Percentiles rank a stretch among this genome's conserved stretches.
Conservation (phyloP, 768 basidiomycete genomes). For the Calocybe cyanea region DNA sequence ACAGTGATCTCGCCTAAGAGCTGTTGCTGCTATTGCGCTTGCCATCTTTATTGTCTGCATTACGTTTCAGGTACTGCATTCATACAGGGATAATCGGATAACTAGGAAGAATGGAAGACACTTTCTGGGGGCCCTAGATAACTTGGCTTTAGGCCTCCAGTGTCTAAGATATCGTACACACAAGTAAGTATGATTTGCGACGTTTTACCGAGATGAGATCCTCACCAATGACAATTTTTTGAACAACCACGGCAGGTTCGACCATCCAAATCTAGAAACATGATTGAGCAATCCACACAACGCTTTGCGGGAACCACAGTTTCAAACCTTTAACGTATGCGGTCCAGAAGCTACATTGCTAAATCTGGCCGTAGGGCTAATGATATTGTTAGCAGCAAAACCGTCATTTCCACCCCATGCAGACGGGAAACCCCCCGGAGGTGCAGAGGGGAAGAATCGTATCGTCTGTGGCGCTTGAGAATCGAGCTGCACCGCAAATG, state of each 20-base stretch:
- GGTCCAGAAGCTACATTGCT: conserved; percentile 42
- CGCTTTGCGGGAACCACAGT: not conserved
- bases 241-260: conserved; percentile 58
- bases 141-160: conserved; percentile 49
- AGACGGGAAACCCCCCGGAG: conserved; percentile 42
- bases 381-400: conserved; percentile 52
- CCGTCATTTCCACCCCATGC: conserved; percentile 48
- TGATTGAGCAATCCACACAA: too few species aligned
- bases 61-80: too few species aligned
- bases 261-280: conserved; percentile 48
- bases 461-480: conserved; percentile 33
- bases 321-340: conserved; percentile 53
- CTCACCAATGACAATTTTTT: conserved; percentile 59
- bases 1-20: too few species aligned
- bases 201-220: conserved; percentile 1
- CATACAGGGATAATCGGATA: too few species aligned
- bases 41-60: too few species aligned
- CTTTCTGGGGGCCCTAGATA: conserved; percentile 68
- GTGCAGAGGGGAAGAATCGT: conserved; percentile 43
- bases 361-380: conserved; percentile 36
- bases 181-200: not conserved
- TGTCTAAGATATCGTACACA: conserved; percentile 34
- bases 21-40: too few species aligned
- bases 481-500: conserved; percentile 50
- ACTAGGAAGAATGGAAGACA: conserved; percentile 11